These are phyloP conservation scores for Colletotrichum tropicale DNA, from an alignment of 2,329 filamentous ascomycete species.

Conservation along the genomic window DNA sequence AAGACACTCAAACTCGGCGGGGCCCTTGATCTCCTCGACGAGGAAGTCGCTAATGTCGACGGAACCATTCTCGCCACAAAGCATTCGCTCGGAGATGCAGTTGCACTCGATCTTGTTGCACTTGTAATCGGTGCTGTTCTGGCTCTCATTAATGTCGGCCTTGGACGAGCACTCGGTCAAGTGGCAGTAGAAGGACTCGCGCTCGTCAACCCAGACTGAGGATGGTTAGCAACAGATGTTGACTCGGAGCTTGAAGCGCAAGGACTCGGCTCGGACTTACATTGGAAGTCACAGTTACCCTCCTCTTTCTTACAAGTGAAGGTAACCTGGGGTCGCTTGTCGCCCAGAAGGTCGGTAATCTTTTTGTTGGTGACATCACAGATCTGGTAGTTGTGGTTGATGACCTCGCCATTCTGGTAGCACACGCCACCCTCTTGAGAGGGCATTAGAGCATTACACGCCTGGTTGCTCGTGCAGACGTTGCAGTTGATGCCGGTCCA, in stretches of 20 bases:
- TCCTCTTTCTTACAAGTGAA: conserved; percentile 84
- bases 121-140: conserved; percentile 83
- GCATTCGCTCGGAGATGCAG: conserved; percentile 89
- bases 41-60: conserved; percentile 93
- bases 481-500: conserved; percentile 99
- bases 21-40: conserved; percentile 80
- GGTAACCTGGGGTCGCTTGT: conserved; percentile 88
- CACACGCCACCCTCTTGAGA: conserved; percentile 83
- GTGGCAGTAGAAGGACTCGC: conserved; percentile 95
- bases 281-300: conserved; percentile 91
- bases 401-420: conserved; percentile 87
- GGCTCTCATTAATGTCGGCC: conserved; percentile 69
- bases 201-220: conserved; percentile 91
- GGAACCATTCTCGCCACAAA: conserved; percentile 90
- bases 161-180: conserved; percentile 80
- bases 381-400: conserved; percentile 96
- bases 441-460: conserved; percentile 88
- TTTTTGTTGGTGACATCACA: conserved; percentile 97
- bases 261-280: conserved; percentile 50
- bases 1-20: conserved; percentile 80
- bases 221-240: neutral
- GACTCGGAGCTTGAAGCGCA: neutral
- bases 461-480: conserved; percentile 83
- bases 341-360: conserved; percentile 85
- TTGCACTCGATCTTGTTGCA: conserved; percentile 86